phyloP scores from a whole-genome alignment of 768 basidiomycete genomes.

The Suillus discolor region DNA sequence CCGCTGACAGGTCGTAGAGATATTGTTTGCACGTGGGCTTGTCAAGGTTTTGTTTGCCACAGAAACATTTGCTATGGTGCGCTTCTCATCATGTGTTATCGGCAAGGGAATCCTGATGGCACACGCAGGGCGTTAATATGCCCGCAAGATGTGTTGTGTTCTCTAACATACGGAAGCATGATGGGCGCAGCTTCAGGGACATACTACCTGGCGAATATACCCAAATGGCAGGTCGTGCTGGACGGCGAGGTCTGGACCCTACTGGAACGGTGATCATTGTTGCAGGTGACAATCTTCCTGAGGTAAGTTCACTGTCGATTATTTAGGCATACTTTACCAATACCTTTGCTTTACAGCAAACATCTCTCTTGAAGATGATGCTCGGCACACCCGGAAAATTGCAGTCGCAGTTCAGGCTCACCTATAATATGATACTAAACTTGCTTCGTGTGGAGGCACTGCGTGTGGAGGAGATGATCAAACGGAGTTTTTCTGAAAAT shows the following conservation, averaged over 20 bases:
- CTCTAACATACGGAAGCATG: slow-evolving; percentile 92
- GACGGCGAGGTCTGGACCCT: slow-evolving; percentile 90
- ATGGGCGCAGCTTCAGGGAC: slow-evolving; percentile 89
- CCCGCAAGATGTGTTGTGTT: slow-evolving; percentile 97
- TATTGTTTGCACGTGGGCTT: slow-evolving; percentile 91
- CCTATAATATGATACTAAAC: slow-evolving; percentile 99
- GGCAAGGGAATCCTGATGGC: slow-evolving; percentile 14
- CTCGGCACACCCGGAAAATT: slow-evolving; percentile 92
- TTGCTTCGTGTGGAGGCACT: slow-evolving; percentile 94
- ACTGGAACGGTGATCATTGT: slow-evolving; percentile 96
- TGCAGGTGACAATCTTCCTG: slow-evolving; percentile 81
- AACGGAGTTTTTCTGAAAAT: slow-evolving; percentile 98
- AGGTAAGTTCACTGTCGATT: slow-evolving; percentile 50
- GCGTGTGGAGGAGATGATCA: slow-evolving; percentile 99
- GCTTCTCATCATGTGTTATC: slow-evolving; percentile 17
- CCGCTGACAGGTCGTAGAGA: slow-evolving; percentile 79
- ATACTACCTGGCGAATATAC: slow-evolving; percentile 94
- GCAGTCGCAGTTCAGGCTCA: slow-evolving; percentile 94
- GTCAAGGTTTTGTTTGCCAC: slow-evolving; percentile 98
- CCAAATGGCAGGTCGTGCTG: slow-evolving; percentile 98
- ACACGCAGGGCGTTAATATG: slow-evolving; percentile 94
- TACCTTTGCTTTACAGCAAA: slow-evolving; percentile 50
- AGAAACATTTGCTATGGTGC: slow-evolving; percentile 98
- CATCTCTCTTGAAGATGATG: slow-evolving; percentile 83
- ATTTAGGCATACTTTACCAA: not conserved